These are phyloP conservation scores for Diplodia mutila DNA, from an alignment of 2,329 filamentous ascomycete species.

Conservation along the genomic window DNA sequence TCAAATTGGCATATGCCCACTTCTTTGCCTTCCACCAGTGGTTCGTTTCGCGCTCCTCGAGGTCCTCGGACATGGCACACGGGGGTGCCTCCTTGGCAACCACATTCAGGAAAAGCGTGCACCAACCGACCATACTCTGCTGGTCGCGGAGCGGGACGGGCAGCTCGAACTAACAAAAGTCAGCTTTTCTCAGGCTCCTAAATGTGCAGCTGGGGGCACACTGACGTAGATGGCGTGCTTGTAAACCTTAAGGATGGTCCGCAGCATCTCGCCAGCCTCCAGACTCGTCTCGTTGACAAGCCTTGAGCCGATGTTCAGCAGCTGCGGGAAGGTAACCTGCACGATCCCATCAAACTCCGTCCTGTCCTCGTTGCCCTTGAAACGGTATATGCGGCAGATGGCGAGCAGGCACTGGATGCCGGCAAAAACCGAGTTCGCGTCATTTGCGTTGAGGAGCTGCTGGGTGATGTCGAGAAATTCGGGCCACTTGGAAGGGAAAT, in stretches of 20 bases:
- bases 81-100: constrained; percentile 83
- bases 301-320: constrained; percentile 84
- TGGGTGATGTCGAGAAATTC: constrained; percentile 91
- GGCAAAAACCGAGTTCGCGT: constrained; percentile 84
- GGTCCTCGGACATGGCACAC: constrained; percentile 75
- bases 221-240: constrained; percentile 96
- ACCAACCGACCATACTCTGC: constrained; percentile 89
- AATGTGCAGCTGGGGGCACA: constrained; percentile 29
- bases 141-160: constrained; percentile 76
- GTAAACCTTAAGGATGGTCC: constrained; percentile 92
- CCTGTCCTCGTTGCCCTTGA: constrained; percentile 82
- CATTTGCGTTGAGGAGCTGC: constrained; percentile 83
- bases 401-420: constrained; percentile 92
- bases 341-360: constrained; percentile 94
- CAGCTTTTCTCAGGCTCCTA: constrained; percentile 29
- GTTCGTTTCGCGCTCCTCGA: constrained; percentile 85
- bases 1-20: constrained; percentile 98
- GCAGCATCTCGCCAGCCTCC: constrained; percentile 95
- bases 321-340: constrained; percentile 83
- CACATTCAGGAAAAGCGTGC: constrained; percentile 88
- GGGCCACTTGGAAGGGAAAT: constrained; percentile 94
- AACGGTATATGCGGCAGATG: constrained; percentile 93
- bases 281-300: constrained; percentile 88
- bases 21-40: constrained; percentile 99
- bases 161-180: constrained; percentile 73